phyloP scores from a whole-genome alignment of 768 basidiomycete species.

The Pleurotus eryngii region DNA sequence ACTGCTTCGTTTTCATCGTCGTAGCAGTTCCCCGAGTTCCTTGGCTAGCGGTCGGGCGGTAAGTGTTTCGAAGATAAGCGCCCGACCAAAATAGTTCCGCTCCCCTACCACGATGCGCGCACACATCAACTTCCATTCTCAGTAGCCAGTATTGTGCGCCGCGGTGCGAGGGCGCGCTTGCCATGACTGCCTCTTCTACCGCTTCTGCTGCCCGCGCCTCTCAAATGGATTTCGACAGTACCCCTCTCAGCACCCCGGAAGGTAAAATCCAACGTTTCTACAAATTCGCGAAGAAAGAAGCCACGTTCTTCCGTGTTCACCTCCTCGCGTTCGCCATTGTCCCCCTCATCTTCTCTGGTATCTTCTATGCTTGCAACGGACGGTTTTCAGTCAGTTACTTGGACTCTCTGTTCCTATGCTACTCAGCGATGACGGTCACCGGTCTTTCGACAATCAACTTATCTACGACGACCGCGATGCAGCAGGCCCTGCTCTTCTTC shows the following conservation, averaged over 20 bases:
- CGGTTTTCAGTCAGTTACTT: conserved; percentile 44
- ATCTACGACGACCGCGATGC: conserved; percentile 44
- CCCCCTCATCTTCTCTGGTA: conserved; percentile 57
- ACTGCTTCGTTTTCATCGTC: too few relatives aligned
- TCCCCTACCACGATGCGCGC: too few relatives aligned
- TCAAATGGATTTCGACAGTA: not conserved
- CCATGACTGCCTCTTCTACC: too few relatives aligned
- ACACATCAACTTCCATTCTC: too few relatives aligned
- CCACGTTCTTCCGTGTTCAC: conserved; percentile 55
- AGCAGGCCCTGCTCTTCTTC: conserved; percentile 49
- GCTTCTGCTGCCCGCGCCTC: not conserved
- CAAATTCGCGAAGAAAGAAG: conserved; percentile 10
- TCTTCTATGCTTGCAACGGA: conserved; percentile 68
- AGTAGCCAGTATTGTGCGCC: too few relatives aligned
- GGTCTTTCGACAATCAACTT: conserved; percentile 47
- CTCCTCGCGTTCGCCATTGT: conserved; percentile 47
- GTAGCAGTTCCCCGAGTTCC: too few relatives aligned
- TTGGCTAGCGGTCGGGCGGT: too few relatives aligned
- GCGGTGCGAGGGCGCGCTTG: too few relatives aligned
- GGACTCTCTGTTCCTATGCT: conserved; percentile 61
- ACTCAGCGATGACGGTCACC: conserved; percentile 53
- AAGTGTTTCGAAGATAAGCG: too few relatives aligned
- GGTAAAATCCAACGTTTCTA: not conserved
- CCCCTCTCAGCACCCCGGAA: not conserved
- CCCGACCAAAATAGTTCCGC: too few relatives aligned